Conservation (phyloP, 164 flowering plant species). For the Litsea cubeba region DNA sequence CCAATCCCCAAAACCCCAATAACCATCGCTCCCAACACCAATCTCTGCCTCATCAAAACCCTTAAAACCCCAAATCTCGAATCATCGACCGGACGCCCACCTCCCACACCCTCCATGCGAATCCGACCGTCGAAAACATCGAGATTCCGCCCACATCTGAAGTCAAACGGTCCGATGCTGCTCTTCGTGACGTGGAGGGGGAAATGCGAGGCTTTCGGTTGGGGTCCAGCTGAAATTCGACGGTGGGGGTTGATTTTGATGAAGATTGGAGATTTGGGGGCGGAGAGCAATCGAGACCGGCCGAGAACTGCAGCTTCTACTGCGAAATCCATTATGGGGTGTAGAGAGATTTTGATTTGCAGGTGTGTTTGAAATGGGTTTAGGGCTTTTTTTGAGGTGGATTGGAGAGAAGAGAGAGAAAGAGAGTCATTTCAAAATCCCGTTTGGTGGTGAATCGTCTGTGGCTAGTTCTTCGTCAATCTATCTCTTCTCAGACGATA, state of each 20-base stretch:
- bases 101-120: slow-evolving; percentile 4
- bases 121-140: neutral
- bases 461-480: neutral
- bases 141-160: neutral
- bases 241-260: slow-evolving; percentile 12
- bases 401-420: neutral
- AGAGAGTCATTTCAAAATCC: neutral
- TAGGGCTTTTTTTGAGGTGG: neutral
- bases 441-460: neutral
- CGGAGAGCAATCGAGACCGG: slow-evolving; percentile 12
- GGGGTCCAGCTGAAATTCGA: slow-evolving; percentile 11
- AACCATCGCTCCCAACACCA: slow-evolving; percentile 49
- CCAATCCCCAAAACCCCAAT: slow-evolving; percentile 53
- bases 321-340: slow-evolving; percentile 25
- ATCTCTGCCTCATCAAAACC: slow-evolving; percentile 35
- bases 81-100: slow-evolving; percentile 4
- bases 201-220: slow-evolving; percentile 3
- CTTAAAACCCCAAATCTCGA: slow-evolving; percentile 20
- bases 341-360: neutral
- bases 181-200: slow-evolving; percentile 10
- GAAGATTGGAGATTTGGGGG: slow-evolving; percentile 15
- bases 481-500: neutral
- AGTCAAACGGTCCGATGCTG: slow-evolving; percentile 6
- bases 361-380: too few species aligned
- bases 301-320: slow-evolving; percentile 24